Evolutionary conservation across 768 basidiomycete genomes (phyloP).

Genomic region (Chalciporus pseudorubinellus): DNA sequence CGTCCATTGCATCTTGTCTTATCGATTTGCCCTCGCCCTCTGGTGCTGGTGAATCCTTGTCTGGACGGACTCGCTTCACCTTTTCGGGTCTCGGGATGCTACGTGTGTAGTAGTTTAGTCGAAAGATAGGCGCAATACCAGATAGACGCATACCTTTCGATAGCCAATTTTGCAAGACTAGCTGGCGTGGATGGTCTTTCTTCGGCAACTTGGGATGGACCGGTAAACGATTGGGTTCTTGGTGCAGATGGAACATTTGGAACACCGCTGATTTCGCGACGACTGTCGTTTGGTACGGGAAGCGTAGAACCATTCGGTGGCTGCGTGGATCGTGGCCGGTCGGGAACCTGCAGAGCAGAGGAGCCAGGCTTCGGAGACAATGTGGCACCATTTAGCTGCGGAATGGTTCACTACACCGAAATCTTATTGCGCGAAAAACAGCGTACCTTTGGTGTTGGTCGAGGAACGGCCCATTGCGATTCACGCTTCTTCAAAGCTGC

Average conservation of each 20-base stretch:
- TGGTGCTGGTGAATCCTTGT: constrained; percentile 36
- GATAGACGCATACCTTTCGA: constrained; percentile 55
- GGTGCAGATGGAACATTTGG: constrained; percentile 44
- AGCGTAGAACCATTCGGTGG: constrained; percentile 42
- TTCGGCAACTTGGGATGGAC: constrained; percentile 19
- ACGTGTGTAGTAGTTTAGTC: constrained; percentile 5
- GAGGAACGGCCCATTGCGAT: constrained; percentile 45
- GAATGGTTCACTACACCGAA: not conserved
- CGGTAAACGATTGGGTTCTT: constrained; percentile 49
- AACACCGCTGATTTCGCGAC: constrained; percentile 31
- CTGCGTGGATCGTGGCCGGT: constrained; percentile 30
- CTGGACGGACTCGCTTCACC: constrained; percentile 55
- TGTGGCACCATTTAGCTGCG: constrained; percentile 26
- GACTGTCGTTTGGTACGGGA: constrained; percentile 32
- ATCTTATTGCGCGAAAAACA: not conserved
- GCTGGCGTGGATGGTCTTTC: constrained; percentile 33
- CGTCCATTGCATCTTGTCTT: constrained; percentile 36
- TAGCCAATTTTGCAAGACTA: constrained; percentile 52
- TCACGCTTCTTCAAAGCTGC: constrained; percentile 77
- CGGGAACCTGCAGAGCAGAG: constrained; percentile 31
- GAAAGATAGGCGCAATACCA: not conserved
- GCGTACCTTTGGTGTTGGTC: constrained; percentile 35
- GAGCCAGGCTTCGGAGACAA: constrained; percentile 27
- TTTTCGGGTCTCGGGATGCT: constrained; percentile 81
- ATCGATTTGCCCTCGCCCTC: constrained; percentile 27